A percentile compares a stretch with the other conserved stretches of the same genome.
phyloP scores from a whole-genome alignment of 352 stramenopile genomes.

The Phytophthora sojae region DNA sequence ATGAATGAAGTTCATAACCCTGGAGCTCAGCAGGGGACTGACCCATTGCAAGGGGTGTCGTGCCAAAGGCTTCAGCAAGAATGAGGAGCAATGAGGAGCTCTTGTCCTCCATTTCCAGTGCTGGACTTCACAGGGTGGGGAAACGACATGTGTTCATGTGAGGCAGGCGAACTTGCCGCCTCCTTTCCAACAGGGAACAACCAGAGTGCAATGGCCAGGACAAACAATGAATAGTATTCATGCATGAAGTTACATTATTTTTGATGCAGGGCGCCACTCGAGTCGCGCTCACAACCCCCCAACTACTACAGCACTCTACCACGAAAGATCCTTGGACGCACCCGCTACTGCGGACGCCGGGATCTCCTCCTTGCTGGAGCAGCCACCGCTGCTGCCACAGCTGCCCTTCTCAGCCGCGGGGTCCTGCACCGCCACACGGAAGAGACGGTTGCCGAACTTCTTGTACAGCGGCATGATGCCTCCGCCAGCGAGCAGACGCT shows the following conservation, averaged over 20 bases:
- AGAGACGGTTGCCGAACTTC: conserved; percentile 87
- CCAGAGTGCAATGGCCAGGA: background rate
- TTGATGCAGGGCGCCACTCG: background rate
- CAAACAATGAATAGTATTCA: background rate
- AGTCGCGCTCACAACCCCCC: background rate
- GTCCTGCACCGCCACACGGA: conserved; percentile 84
- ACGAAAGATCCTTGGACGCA: conserved; percentile 64
- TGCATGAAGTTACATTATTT: conserved; percentile 29
- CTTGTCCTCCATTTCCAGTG: too few species aligned
- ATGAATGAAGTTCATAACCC: too few species aligned
- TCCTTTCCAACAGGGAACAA: too few species aligned
- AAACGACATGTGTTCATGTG: too few species aligned
- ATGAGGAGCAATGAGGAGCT: too few species aligned
- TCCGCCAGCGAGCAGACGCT: conserved; percentile 79
- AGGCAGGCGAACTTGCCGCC: too few species aligned
- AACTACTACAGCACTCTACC: conserved; percentile 45
- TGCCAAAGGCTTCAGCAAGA: too few species aligned
- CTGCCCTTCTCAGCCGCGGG: conserved; percentile 43
- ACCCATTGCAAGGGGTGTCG: too few species aligned
- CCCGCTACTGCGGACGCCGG: conserved; percentile 40
- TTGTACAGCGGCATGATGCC: conserved; percentile 91
- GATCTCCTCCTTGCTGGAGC: conserved; percentile 49
- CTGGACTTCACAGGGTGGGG: too few species aligned
- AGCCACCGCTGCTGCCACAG: conserved; percentile 45
- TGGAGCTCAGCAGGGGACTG: too few species aligned